Percentiles rank a stretch among this genome's conserved stretches.
Conservation (phyloP, 495 filamentous ascomycete genomes). For the Parachaetomium inaequale region DNA sequence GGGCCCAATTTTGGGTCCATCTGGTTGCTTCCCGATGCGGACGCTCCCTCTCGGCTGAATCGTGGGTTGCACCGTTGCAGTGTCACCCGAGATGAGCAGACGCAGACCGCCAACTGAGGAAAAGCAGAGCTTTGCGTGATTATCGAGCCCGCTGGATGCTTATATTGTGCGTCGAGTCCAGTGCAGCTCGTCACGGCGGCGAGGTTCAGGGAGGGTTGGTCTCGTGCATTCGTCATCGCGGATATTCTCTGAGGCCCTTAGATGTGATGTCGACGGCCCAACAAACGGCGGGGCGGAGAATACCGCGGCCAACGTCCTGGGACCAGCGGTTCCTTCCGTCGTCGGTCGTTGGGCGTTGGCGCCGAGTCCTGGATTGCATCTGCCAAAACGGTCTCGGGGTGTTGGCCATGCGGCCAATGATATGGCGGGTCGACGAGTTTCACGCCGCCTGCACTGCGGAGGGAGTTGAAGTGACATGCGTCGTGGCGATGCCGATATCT, state of each 20-base stretch:
- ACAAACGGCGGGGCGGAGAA: background rate
- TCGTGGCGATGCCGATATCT: no score
- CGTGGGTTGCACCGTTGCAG: background rate
- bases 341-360: background rate
- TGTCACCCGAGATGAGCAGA: background rate
- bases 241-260: background rate
- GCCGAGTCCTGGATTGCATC: background rate
- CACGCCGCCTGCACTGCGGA: background rate
- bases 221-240: constrained; percentile 10
- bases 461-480: background rate
- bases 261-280: background rate
- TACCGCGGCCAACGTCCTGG: background rate
- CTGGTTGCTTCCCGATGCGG: constrained; percentile 2
- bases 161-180: background rate
- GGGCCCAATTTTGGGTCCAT: background rate
- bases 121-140: background rate
- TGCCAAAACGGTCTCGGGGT: background rate
- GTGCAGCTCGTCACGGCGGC: background rate
- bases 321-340: background rate
- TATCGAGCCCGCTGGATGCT: background rate
- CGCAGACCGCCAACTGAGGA: background rate
- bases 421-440: background rate
- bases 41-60: constrained; percentile 9
- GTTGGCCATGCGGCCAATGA: background rate
- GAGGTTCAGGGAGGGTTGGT: background rate